Conservation (phyloP, 139 green algal genomes). For the Desmodesmus armatus region DNA sequence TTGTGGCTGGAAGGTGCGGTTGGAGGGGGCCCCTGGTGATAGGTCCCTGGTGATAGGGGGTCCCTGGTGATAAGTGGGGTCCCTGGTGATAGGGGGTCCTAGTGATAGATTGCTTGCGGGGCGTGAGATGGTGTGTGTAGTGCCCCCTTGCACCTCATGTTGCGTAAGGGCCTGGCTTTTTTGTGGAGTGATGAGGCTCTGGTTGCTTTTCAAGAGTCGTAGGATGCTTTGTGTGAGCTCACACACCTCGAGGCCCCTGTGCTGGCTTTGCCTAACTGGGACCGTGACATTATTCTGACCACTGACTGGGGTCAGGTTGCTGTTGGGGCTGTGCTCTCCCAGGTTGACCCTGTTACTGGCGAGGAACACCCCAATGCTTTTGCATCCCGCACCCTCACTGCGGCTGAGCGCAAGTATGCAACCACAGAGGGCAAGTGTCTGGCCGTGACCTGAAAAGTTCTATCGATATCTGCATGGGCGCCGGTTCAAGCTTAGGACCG, state of each 20-base stretch:
- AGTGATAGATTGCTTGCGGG: too few relatives aligned
- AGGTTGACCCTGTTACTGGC: neutral
- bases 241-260: neutral
- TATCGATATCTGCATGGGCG: conserved; percentile 31
- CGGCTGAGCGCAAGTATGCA: conserved; percentile 39
- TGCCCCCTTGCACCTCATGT: neutral
- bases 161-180: neutral
- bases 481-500: conserved; percentile 4
- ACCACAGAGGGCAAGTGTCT: conserved; percentile 38
- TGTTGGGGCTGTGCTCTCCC: conserved; percentile 21
- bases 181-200: conserved; percentile 18
- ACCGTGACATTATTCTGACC: conserved; percentile 24
- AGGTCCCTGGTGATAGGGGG: too few relatives aligned
- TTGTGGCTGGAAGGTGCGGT: too few relatives aligned
- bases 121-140: conserved; percentile 17
- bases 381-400: neutral
- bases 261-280: conserved; percentile 19
- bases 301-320: conserved; percentile 40
- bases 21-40: too few relatives aligned
- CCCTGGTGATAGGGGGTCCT: too few relatives aligned
- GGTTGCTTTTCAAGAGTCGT: conserved; percentile 25
- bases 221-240: conserved; percentile 28
- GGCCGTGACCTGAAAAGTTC: conserved; percentile 29
- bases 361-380: conserved; percentile 7
- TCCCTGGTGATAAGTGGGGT: too few relatives aligned